Base-by-base conservation (phyloP, 2,329 filamentous ascomycete genomes). In the Xylariaceae sp. region DNA sequence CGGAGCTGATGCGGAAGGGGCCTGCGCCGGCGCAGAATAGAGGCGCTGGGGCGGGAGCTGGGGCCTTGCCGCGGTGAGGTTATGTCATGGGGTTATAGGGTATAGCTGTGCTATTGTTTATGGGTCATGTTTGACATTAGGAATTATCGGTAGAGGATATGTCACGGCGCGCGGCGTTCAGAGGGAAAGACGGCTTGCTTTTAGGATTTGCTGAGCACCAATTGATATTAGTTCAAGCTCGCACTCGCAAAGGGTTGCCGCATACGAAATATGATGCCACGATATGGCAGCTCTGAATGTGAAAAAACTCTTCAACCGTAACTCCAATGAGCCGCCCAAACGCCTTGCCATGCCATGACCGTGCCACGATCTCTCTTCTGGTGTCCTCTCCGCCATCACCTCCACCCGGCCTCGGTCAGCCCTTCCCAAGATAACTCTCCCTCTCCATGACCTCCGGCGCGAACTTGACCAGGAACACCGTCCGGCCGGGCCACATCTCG, bases 401-500 rank as follows among this genome's bases (percentile, higher is more conserved):
- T 15, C 34, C 4, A 16, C 19, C 15, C 36, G 26, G 26, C 30
- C 30, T n/a, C 41, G 6, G 15, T 48, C 46, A 73, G 40, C 58
- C 66, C 66, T 84, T 81, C 44, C 81, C 84, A 54, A 95, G 63
- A 56, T 89, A 86, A 47, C 83, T 83, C 73, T 98, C 93, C 62
- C 93, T 74, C 71, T 97, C 91, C 64, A 97, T 72, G 32, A 97
- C 91, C 63, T 89, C 87, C n/a, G 82, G 75, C 51, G 87, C 83
- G 62, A 98, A 98, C 66, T 91, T 89, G 59, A 98, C 83, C 63
- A 98, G 65, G 61, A 96, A 98, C 24, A 98, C 90, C 33, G 93
- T 98, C 72, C 93, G 88, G 26, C 87, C 88, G 0, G 93, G 93
- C 90, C 91, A 97, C 81, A 97, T 84, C 58, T 91, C 88, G 47